Evolutionary conservation across 345 rosid species (phyloP).

Genomic region (Gossypium thurberi): DNA sequence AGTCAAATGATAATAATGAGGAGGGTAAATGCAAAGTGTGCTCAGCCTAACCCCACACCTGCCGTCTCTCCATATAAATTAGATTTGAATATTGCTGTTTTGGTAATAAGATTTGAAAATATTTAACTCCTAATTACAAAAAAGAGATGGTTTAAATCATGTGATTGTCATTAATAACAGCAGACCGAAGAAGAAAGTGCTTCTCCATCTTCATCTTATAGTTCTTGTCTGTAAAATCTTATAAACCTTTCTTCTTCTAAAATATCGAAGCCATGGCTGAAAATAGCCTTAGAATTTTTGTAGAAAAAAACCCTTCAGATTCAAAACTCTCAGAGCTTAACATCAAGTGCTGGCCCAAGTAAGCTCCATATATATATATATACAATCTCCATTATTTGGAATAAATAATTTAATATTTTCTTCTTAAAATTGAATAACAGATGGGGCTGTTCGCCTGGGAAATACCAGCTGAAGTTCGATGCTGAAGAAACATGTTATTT

Average conservation of each 20-base stretch:
- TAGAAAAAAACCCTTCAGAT: conserved; percentile 67
- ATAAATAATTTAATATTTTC: neutral
- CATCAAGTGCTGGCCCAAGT: conserved; percentile 98
- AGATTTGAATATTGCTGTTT: no score
- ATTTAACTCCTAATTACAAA: neutral
- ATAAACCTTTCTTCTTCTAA: neutral
- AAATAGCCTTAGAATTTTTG: conserved; percentile 41
- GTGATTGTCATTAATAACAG: neutral
- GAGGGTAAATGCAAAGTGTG: neutral
- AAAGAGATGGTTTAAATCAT: no score
- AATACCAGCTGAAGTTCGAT: conserved; percentile 69
- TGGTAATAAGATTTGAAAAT: no score
- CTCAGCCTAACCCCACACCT: neutral
- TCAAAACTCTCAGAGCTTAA: conserved; percentile 59
- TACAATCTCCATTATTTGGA: neutral
- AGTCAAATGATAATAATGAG: conserved; percentile 1
- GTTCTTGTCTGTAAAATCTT: neutral
- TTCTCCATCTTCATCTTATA: neutral
- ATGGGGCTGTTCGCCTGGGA: conserved; percentile 94
- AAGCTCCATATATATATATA: conserved; percentile 4
- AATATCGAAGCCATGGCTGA: conserved; percentile 26
- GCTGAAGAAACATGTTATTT: conserved; percentile 87
- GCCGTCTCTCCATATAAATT: neutral
- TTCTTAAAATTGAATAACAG: conserved; percentile 12
- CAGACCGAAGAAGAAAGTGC: neutral